Evolutionary conservation across 257 asterid species (phyloP).

Genomic region (Lantana camara): DNA sequence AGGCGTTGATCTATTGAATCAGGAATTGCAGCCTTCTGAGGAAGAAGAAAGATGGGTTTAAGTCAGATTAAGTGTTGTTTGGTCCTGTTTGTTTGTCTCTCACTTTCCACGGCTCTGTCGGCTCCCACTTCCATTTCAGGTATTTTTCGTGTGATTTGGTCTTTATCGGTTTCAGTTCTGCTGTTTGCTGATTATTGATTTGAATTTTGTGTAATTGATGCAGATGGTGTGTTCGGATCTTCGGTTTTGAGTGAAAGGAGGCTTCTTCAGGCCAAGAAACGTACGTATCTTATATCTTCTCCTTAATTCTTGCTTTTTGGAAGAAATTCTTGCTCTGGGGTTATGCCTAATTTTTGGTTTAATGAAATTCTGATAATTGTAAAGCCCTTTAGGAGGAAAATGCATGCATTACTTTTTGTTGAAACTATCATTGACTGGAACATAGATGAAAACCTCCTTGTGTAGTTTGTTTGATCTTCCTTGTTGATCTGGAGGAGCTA

Average conservation of each 20-base stretch:
- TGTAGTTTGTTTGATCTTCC: not conserved
- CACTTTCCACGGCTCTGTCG: conserved; percentile 40
- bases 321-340: not conserved
- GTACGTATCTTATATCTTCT: conserved; percentile 37
- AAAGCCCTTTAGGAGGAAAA: not conserved
- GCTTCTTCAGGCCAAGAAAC: conserved; percentile 69
- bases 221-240: conserved; percentile 59
- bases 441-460: not conserved
- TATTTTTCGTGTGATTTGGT: conserved; percentile 9
- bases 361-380: conserved; percentile 1
- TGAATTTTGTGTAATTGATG: conserved; percentile 22
- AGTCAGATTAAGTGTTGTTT: conserved; percentile 27
- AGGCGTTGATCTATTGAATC: conserved; percentile 19
- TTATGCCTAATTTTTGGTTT: conserved; percentile 3
- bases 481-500: not conserved
- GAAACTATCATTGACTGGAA: not conserved
- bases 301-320: conserved; percentile 15
- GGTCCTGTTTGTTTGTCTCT: conserved; percentile 38
- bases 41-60: conserved; percentile 35
- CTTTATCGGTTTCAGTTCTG: conserved; percentile 2
- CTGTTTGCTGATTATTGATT: conserved; percentile 6
- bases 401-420: not conserved
- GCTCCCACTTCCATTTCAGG: conserved; percentile 64
- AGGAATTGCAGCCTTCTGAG: not conserved
- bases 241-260: conserved; percentile 55